phyloP scores from a whole-genome alignment of 352 stramenopile species.

The Phytophthora europaea region DNA sequence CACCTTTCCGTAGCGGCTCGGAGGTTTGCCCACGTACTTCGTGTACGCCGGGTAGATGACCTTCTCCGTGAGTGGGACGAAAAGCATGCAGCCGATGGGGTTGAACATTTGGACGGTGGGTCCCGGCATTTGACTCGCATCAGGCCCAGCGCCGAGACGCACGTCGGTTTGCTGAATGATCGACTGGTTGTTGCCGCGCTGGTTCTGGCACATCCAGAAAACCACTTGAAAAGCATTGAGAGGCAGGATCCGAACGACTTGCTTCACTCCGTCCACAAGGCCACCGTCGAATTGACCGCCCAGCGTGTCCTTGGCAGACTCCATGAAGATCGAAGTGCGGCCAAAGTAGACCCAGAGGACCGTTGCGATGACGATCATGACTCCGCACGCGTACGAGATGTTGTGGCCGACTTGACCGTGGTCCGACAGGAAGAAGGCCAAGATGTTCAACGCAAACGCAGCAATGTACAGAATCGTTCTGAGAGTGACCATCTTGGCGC shows the following conservation, averaged over 20 bases:
- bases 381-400: not conserved
- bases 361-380: not conserved
- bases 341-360: not conserved
- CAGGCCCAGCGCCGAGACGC: not conserved
- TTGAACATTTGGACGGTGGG: slow-evolving; percentile 1
- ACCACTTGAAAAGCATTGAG: not conserved
- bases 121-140: not conserved
- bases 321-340: not conserved
- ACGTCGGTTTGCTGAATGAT: slow-evolving; percentile 1
- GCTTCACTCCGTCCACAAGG: not conserved
- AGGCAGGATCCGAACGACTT: not conserved
- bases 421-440: not conserved
- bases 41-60: not conserved
- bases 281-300: not conserved
- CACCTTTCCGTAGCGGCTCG: not conserved
- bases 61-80: not conserved
- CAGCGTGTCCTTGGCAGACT: not conserved
- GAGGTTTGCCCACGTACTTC: not conserved
- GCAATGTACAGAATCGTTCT: not conserved
- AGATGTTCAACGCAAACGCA: not conserved
- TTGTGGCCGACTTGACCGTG: not conserved
- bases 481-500: not conserved
- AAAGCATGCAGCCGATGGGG: not conserved
- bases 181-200: not conserved
- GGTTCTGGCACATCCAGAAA: slow-evolving; percentile 2